Evolutionary conservation across 192 early-diverging fungal species (phyloP).

Genomic region (Coemansia sp.): DNA sequence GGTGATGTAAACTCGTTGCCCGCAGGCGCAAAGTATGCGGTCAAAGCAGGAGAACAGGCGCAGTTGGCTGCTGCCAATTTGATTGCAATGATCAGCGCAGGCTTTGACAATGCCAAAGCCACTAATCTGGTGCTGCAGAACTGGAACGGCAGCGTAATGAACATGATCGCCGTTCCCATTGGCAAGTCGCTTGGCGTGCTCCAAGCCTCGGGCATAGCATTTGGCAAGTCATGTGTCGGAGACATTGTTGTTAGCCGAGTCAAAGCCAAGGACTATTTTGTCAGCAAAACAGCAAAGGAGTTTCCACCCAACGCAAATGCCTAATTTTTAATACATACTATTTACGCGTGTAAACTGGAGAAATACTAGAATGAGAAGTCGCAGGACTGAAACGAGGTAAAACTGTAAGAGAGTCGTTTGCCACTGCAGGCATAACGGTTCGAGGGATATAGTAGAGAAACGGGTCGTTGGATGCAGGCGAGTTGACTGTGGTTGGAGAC

Average conservation of each 20-base stretch:
- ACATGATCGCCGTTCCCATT: conserved; percentile 38
- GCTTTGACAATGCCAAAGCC: conserved; percentile 4
- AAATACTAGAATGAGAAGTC: background rate
- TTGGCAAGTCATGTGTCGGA: conserved; percentile 40
- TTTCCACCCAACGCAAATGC: conserved; percentile 13
- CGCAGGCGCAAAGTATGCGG: conserved; percentile 26
- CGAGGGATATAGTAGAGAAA: background rate
- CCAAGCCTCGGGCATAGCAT: conserved; percentile 34
- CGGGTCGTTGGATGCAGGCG: background rate
- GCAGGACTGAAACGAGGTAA: background rate
- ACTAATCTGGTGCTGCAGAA: conserved; percentile 4
- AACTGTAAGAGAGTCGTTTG: background rate
- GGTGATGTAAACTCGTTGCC: conserved; percentile 57
- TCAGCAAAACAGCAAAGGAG: conserved; percentile 8
- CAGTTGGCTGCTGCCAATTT: conserved; percentile 32
- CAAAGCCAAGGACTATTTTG: conserved; percentile 47
- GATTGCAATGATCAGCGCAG: conserved; percentile 18
- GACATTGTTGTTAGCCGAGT: conserved; percentile 25
- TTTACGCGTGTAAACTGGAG: background rate
- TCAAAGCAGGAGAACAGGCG: conserved; percentile 27
- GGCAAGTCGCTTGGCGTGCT: conserved; percentile 37
- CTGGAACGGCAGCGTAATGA: conserved; percentile 27
- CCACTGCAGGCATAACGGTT: background rate
- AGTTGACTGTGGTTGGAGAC: background rate
- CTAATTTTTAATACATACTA: background rate